Evolutionary conservation across 1,139 yeast genomes (phyloP).

Genomic region (Waltiozyma solani): DNA sequence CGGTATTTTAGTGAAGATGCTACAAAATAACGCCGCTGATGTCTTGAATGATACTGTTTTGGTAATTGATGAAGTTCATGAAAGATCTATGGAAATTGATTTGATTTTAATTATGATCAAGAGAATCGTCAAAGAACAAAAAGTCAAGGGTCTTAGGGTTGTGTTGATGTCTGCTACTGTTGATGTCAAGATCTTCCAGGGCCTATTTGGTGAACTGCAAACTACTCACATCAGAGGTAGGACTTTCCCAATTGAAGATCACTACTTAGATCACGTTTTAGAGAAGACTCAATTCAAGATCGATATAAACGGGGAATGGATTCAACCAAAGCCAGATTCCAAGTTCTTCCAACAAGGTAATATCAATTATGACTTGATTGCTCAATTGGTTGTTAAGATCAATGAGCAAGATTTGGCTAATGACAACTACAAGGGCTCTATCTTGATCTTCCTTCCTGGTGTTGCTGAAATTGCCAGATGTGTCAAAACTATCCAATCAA

Average conservation of each 20-base stretch:
- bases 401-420: slow-evolving; percentile 31
- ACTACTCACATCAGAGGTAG: slow-evolving; percentile 81
- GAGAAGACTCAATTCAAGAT: slow-evolving; percentile 44
- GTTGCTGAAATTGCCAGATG: slow-evolving; percentile 75
- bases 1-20: slow-evolving; percentile 81
- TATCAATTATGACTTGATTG: slow-evolving; percentile 65
- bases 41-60: slow-evolving; percentile 43
- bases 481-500: slow-evolving; percentile 22
- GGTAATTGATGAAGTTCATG: slow-evolving; percentile 93
- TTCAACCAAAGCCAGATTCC: slow-evolving; percentile 54
- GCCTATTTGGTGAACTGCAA: slow-evolving; percentile 41
- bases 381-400: slow-evolving; percentile 42
- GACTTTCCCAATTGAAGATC: slow-evolving; percentile 82
- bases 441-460: slow-evolving; percentile 83
- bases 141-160: slow-evolving; percentile 44
- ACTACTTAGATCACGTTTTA: slow-evolving; percentile 58
- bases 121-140: slow-evolving; percentile 30
- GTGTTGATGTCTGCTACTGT: slow-evolving; percentile 94
- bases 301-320: slow-evolving; percentile 21
- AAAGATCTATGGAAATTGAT: slow-evolving; percentile 86
- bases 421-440: slow-evolving; percentile 52
- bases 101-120: slow-evolving; percentile 71
- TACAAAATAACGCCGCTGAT: slow-evolving; percentile 41
- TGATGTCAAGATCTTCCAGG: slow-evolving; percentile 55
- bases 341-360: slow-evolving; percentile 52